Percentiles rank a stretch among this genome's conserved stretches.
phyloP scores from a whole-genome alignment of 805 yeast genomes.

The Teunomyces cretensis region DNA sequence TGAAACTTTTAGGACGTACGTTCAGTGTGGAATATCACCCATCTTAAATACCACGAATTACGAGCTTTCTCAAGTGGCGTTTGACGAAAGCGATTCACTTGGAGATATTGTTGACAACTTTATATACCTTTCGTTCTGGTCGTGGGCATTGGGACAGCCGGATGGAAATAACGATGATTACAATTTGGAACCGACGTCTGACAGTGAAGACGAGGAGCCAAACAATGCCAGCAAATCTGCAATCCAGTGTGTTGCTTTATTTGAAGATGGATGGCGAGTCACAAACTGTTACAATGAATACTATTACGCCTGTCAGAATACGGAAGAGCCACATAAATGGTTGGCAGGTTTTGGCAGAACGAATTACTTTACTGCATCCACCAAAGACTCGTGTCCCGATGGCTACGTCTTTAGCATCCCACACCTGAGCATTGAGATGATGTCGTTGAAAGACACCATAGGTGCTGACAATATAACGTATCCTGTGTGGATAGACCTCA shows the following conservation, averaged over 20 bases:
- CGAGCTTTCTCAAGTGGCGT: constrained; percentile 1
- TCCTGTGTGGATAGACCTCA: constrained; percentile 77
- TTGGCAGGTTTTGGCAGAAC: constrained; percentile 17
- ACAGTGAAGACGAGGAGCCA: background rate
- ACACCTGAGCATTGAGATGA: constrained; percentile 35
- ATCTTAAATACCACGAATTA: constrained; percentile 45
- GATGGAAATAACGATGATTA: background rate
- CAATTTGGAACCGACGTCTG: background rate
- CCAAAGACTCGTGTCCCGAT: constrained; percentile 29
- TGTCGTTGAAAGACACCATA: constrained; percentile 29
- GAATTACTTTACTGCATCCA: constrained; percentile 46
- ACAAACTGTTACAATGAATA: constrained; percentile 61
- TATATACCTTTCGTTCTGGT: constrained; percentile 54
- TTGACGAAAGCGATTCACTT: constrained; percentile 15
- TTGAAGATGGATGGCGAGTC: constrained; percentile 57
- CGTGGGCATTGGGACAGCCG: constrained; percentile 71
- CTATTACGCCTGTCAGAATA: constrained; percentile 56
- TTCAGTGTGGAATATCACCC: constrained; percentile 66
- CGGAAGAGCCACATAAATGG: constrained; percentile 44
- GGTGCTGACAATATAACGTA: constrained; percentile 19
- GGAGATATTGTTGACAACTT: constrained; percentile 24
- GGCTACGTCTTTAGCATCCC: constrained; percentile 35
- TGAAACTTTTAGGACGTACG: constrained; percentile 33
- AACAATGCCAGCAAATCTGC: constrained; percentile 20
- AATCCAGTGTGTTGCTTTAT: constrained; percentile 42